Evolutionary conservation across 768 basidiomycete genomes (phyloP).

Genomic region (Lactarius evosmus): DNA sequence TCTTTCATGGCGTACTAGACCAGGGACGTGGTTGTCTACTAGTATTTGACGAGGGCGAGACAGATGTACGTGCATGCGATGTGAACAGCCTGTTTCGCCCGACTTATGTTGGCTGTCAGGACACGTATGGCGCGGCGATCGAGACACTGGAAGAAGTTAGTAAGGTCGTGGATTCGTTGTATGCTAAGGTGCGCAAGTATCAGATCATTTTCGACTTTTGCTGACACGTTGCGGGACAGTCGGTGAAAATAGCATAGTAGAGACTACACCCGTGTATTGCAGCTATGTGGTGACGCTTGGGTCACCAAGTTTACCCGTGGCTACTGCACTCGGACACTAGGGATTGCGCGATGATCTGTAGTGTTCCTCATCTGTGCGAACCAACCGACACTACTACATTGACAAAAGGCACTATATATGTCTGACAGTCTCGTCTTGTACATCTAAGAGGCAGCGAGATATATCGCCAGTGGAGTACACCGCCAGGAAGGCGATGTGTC

Average conservation of each 20-base stretch:
- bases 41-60: constrained; percentile 84
- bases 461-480: too few relatives aligned
- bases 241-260: constrained; percentile 29
- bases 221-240: constrained; percentile 16
- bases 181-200: constrained; percentile 62
- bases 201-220: constrained; percentile 26
- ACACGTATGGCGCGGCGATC: constrained; percentile 84
- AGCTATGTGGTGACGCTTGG: not conserved
- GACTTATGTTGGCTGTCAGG: constrained; percentile 43
- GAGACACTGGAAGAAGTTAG: constrained; percentile 86
- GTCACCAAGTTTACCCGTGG: not conserved
- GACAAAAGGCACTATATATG: not conserved
- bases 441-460: not conserved
- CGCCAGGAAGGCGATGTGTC: too few relatives aligned
- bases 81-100: constrained; percentile 6
- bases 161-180: constrained; percentile 91
- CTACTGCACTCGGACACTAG: not conserved
- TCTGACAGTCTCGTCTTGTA: not conserved
- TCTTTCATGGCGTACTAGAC: constrained; percentile 93
- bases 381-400: not conserved
- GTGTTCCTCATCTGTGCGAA: not conserved
- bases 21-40: constrained; percentile 90
- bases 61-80: constrained; percentile 60
- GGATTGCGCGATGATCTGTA: not conserved
- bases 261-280: not conserved